phyloP scores from a whole-genome alignment of 495 filamentous ascomycete species.

The Aspergillus cristatus region DNA sequence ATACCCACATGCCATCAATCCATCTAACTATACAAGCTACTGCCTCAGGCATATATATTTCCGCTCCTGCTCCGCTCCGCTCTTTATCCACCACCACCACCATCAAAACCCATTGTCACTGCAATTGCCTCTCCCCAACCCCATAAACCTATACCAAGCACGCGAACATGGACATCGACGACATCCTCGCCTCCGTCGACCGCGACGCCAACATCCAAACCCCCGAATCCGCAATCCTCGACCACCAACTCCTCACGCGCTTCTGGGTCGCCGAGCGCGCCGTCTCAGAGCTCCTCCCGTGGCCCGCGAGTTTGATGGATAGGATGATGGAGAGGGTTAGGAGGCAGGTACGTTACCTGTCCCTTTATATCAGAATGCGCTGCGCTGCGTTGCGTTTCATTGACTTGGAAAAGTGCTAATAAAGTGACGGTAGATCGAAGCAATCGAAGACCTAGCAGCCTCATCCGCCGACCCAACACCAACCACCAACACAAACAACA shows the following conservation, averaged over 20 bases:
- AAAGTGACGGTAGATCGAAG: slow-evolving; percentile 63
- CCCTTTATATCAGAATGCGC: neutral
- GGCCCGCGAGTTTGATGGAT: slow-evolving; percentile 58
- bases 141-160: no score
- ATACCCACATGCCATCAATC: no score
- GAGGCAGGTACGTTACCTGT: slow-evolving; percentile 42
- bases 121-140: no score
- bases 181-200: slow-evolving; percentile 78
- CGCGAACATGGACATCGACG: slow-evolving; percentile 81
- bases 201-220: slow-evolving; percentile 41
- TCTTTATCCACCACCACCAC: no score
- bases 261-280: slow-evolving; percentile 88
- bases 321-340: slow-evolving; percentile 69
- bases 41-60: no score
- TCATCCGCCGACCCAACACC: slow-evolving; percentile 30
- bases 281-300: slow-evolving; percentile 72
- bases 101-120: no score
- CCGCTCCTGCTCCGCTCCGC: no score
- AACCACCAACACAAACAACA: slow-evolving; percentile 49
- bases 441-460: slow-evolving; percentile 62
- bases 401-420: no score
- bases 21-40: no score
- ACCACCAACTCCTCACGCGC: slow-evolving; percentile 82
- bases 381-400: no score
- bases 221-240: slow-evolving; percentile 50